phyloP scores from a whole-genome alignment of 192 early-diverging fungal species.

The Coemansia asiatica region DNA sequence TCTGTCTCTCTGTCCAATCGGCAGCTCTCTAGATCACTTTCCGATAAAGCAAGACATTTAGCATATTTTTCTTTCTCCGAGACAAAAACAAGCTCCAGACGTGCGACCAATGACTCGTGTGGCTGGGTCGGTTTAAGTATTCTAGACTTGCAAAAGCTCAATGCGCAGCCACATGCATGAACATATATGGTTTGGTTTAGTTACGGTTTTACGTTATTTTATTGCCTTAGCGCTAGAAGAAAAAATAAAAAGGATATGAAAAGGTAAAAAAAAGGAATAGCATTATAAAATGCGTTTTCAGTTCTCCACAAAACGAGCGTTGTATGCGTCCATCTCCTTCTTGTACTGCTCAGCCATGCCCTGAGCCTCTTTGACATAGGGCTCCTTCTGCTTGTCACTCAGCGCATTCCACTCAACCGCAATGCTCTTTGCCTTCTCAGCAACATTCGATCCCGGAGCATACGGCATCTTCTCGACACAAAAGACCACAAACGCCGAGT shows the following conservation, averaged over 20 bases:
- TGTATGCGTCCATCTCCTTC: slow-evolving; percentile 27
- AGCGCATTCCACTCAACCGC: slow-evolving; percentile 37
- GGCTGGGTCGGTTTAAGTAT: no score
- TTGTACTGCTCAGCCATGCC: slow-evolving; percentile 17
- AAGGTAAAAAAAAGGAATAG: no score
- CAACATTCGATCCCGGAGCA: background rate
- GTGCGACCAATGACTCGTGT: no score
- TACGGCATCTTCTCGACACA: background rate
- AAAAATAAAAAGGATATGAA: no score
- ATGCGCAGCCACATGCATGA: slow-evolving; percentile 2
- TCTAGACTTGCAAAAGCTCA: no score
- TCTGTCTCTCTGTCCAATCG: background rate
- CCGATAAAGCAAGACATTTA: background rate
- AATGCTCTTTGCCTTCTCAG: background rate
- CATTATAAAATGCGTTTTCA: no score
- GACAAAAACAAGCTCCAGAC: background rate
- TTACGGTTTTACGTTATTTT: no score
- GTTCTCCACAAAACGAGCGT: no score
- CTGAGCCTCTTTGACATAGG: slow-evolving; percentile 16
- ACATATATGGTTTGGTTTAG: no score
- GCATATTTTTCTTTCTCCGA: no score
- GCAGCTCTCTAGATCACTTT: background rate
- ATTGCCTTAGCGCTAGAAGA: no score
- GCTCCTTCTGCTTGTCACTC: slow-evolving; percentile 29
- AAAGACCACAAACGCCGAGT: slow-evolving; percentile 17